A percentile compares a stretch with the other conserved stretches of the same genome.
Conservation (phyloP, 2,329 filamentous ascomycete genomes). For the Phaeomoniella chlamydospora region DNA sequence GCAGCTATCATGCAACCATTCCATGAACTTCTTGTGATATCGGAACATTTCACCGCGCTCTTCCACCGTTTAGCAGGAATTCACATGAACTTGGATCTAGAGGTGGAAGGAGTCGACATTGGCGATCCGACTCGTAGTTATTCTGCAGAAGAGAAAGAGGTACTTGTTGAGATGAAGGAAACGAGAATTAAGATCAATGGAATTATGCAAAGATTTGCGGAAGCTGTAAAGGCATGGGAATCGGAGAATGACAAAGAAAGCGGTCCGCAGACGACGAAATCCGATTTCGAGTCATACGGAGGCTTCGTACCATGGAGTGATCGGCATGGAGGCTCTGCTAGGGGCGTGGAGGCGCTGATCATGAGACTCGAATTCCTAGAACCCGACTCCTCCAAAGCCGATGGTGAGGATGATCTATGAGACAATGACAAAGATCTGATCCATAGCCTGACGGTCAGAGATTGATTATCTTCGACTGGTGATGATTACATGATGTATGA, state of each 20-base stretch:
- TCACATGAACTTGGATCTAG: conserved; percentile 63
- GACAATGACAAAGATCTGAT: too few relatives aligned
- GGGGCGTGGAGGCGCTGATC: conserved; percentile 68
- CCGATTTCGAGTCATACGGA: conserved; percentile 13
- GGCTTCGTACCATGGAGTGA: conserved; percentile 49
- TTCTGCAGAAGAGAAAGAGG: conserved; percentile 55
- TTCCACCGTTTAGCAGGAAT: conserved; percentile 61
- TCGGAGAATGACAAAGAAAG: conserved; percentile 13
- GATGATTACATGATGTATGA: too few relatives aligned
- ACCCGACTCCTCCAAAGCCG: conserved; percentile 1
- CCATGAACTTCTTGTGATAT: conserved; percentile 29
- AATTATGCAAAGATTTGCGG: conserved; percentile 7
- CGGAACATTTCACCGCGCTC: conserved; percentile 71
- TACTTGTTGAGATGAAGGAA: conserved; percentile 48
- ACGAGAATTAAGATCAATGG: conserved; percentile 50
- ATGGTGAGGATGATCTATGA: conserved; percentile 8
- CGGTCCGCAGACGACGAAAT: conserved; percentile 12
- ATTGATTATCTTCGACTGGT: too few relatives aligned
- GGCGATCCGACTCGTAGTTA: conserved; percentile 62
- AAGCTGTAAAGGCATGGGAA: conserved; percentile 17
- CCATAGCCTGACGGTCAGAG: too few relatives aligned
- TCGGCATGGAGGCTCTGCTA: conserved; percentile 27
- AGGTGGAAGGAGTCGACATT: conserved; percentile 56
- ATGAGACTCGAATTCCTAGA: conserved; percentile 67
- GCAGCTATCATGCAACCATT: conserved; percentile 22